These are phyloP conservation scores for Dioscorea cayenensis DNA, from an alignment of 116 monocot species.

Conservation along the genomic window DNA sequence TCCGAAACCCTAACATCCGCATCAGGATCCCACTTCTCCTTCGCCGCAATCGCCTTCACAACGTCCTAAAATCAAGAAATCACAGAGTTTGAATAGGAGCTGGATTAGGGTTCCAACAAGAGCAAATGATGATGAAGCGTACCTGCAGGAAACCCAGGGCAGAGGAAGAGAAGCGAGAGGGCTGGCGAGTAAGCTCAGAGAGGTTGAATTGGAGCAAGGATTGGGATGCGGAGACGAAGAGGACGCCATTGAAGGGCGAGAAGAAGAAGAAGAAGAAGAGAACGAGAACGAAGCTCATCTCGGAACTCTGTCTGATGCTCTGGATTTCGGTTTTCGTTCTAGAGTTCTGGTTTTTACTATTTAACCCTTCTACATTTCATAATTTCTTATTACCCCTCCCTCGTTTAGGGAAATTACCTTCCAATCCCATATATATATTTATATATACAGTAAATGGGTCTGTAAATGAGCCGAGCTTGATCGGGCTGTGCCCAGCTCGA, in stretches of 20 bases:
- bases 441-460: too few species aligned
- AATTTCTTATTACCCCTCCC: too few species aligned
- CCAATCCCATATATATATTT: too few species aligned
- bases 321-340: not conserved
- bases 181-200: not conserved
- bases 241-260: not conserved
- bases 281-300: not conserved
- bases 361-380: too few species aligned
- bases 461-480: too few species aligned
- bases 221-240: slow-evolving; percentile 4
- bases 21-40: slow-evolving; percentile 32
- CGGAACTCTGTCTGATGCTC: not conserved
- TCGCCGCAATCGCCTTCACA: slow-evolving; percentile 19
- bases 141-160: not conserved
- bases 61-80: slow-evolving; percentile 2
- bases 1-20: slow-evolving; percentile 18
- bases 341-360: too few species aligned
- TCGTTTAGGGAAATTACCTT: too few species aligned
- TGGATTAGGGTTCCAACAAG: not conserved
- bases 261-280: not conserved
- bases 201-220: slow-evolving; percentile 5
- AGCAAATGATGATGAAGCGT: not conserved
- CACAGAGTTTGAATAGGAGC: not conserved
- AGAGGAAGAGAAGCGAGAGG: not conserved
- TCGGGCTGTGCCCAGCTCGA: too few species aligned